These are phyloP conservation scores for Elaphomyces granulatus DNA, from an alignment of 495 filamentous ascomycete genomes.

Conservation along the genomic window DNA sequence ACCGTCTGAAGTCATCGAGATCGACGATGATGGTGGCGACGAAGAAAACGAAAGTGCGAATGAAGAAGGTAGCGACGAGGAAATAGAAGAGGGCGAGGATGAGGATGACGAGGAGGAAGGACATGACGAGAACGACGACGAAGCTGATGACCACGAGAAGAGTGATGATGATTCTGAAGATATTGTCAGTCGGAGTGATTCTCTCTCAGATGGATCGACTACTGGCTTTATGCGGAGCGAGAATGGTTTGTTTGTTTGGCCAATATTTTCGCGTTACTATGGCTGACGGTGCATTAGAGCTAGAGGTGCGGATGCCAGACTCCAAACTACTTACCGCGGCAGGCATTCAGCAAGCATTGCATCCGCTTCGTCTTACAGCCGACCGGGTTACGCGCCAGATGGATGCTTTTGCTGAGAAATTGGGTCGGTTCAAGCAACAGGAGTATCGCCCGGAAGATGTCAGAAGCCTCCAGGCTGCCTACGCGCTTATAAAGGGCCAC, in stretches of 20 bases:
- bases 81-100: slow-evolving; percentile 13
- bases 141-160: slow-evolving; percentile 10
- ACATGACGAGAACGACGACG: slow-evolving; percentile 16
- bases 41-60: slow-evolving; percentile 10
- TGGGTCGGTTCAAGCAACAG: slow-evolving; percentile 43
- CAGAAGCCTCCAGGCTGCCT: slow-evolving; percentile 27
- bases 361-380: slow-evolving; percentile 42
- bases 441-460: slow-evolving; percentile 23
- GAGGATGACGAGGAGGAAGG: slow-evolving; percentile 6
- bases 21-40: slow-evolving; percentile 25
- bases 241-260: slow-evolving; percentile 12
- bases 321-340: slow-evolving; percentile 31
- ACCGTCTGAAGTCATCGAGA: slow-evolving; percentile 29
- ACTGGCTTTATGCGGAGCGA: slow-evolving; percentile 4
- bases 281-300: slow-evolving; percentile 10
- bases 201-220: slow-evolving; percentile 7
- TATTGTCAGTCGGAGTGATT: slow-evolving; percentile 13
- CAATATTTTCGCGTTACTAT: too few species aligned
- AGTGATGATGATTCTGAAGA: slow-evolving; percentile 19
- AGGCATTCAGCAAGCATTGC: slow-evolving; percentile 35
- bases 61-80: slow-evolving; percentile 7
- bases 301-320: slow-evolving; percentile 17
- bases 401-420: slow-evolving; percentile 47
- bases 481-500: slow-evolving; percentile 30
- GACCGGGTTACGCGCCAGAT: slow-evolving; percentile 49